A percentile compares a stretch with the other conserved stretches of the same genome.
phyloP scores from a whole-genome alignment of 371 early-diverging fungal species.

The Apophysomyces elegans region DNA sequence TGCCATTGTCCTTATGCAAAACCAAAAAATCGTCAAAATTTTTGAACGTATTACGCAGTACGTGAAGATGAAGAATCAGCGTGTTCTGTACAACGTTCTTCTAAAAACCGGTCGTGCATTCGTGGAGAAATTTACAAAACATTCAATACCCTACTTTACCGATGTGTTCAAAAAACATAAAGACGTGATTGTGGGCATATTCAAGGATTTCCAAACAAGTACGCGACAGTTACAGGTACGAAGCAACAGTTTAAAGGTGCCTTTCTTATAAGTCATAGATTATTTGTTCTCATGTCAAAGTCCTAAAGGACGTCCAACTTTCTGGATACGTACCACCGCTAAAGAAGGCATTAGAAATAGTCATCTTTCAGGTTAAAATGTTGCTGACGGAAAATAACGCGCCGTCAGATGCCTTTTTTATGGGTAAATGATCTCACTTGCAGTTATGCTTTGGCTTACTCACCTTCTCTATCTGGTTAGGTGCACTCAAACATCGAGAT shows the following conservation, averaged over 20 bases:
- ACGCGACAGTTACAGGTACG: constrained; percentile 66
- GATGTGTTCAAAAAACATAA: constrained; percentile 59
- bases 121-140: constrained; percentile 69
- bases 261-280: constrained; percentile 39
- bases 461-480: constrained; percentile 26
- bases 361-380: constrained; percentile 78
- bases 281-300: constrained; percentile 84
- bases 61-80: constrained; percentile 61
- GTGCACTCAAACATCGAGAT: constrained; percentile 76
- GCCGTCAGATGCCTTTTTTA: constrained; percentile 59
- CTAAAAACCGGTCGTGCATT: constrained; percentile 62
- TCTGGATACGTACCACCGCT: constrained; percentile 72
- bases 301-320: constrained; percentile 61
- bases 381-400: constrained; percentile 75
- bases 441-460: too few relatives aligned
- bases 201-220: constrained; percentile 59
- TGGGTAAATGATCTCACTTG: constrained; percentile 40
- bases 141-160: constrained; percentile 71
- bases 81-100: constrained; percentile 49
- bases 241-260: background rate
- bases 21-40: constrained; percentile 48
- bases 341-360: constrained; percentile 72
- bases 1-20: constrained; percentile 41
- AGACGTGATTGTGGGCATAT: constrained; percentile 50
- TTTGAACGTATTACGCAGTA: constrained; percentile 58